Evolutionary conservation across 2,329 filamentous ascomycete genomes (phyloP).

Genomic region (Colletotrichum eleusines): DNA sequence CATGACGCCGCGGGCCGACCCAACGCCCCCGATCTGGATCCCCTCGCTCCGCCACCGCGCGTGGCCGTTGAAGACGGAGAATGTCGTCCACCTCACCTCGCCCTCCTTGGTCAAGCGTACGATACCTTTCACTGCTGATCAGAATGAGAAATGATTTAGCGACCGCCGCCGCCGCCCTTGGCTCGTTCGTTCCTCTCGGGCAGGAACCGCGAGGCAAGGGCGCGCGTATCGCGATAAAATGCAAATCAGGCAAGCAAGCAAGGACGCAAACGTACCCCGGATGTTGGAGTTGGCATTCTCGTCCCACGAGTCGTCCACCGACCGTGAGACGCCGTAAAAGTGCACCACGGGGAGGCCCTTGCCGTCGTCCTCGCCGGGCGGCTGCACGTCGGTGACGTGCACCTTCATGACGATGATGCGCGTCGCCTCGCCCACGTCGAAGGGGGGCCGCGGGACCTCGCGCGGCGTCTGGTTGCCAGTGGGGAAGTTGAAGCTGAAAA

Average conservation of each 20-base stretch:
- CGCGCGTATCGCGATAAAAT: conserved; percentile 23
- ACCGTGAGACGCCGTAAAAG: conserved; percentile 73
- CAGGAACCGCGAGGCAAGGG: neutral
- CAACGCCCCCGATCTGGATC: conserved; percentile 77
- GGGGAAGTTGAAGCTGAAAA: conserved; percentile 80
- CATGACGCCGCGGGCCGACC: conserved; percentile 74
- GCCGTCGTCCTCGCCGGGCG: conserved; percentile 69
- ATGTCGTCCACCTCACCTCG: conserved; percentile 80
- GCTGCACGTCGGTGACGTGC: conserved; percentile 70
- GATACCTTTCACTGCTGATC: conserved; percentile 58
- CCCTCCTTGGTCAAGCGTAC: conserved; percentile 76
- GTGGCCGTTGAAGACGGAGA: conserved; percentile 72
- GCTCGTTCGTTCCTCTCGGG: conserved; percentile 7
- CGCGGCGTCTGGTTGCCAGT: conserved; percentile 54
- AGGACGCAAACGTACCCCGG: conserved; percentile 66
- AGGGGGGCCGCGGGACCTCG: conserved; percentile 59
- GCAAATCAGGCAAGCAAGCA: too few species aligned
- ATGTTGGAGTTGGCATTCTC: conserved; percentile 76
- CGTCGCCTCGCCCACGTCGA: conserved; percentile 74
- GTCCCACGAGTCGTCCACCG: conserved; percentile 74
- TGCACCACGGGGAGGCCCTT: conserved; percentile 73
- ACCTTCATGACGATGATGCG: conserved; percentile 78
- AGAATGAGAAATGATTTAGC: conserved; percentile 30
- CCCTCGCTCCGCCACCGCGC: conserved; percentile 83
- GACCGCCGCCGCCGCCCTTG: conserved; percentile 3